phyloP scores from a whole-genome alignment of 768 basidiomycete genomes.

The Rhizopogon rudus region DNA sequence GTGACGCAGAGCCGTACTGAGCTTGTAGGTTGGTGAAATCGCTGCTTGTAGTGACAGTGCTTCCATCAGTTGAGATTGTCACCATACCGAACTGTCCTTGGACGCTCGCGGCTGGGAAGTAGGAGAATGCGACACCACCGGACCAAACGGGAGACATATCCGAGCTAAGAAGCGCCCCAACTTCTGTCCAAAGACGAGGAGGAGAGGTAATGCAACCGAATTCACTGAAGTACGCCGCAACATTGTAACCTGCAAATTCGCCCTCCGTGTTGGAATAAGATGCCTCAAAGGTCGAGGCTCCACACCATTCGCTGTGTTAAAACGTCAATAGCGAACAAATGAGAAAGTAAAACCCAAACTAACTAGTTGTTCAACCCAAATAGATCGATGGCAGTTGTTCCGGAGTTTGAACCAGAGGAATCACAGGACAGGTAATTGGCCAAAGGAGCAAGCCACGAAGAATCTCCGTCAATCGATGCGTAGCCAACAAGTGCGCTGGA shows the following conservation, averaged over 20 bases:
- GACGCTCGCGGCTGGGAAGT: slow-evolving; percentile 77
- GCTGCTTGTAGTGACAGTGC: slow-evolving; percentile 57
- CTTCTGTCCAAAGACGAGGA: slow-evolving; percentile 80
- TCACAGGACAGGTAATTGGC: slow-evolving; percentile 84
- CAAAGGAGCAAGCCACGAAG: slow-evolving; percentile 56
- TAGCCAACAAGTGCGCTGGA: slow-evolving; percentile 76
- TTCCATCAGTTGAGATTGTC: slow-evolving; percentile 60
- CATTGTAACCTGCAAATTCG: slow-evolving; percentile 60
- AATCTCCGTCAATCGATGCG: slow-evolving; percentile 73
- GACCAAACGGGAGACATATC: slow-evolving; percentile 80
- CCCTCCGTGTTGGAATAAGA: slow-evolving; percentile 53
- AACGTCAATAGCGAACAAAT: slow-evolving; percentile 6
- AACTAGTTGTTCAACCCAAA: slow-evolving; percentile 88
- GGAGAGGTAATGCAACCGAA: slow-evolving; percentile 65
- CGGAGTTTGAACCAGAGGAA: slow-evolving; percentile 44
- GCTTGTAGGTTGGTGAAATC: slow-evolving; percentile 66
- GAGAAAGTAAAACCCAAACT: slow-evolving; percentile 21
- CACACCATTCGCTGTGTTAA: slow-evolving; percentile 73
- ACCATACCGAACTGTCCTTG: slow-evolving; percentile 84
- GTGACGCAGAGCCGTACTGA: slow-evolving; percentile 53
- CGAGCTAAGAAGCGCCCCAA: slow-evolving; percentile 61
- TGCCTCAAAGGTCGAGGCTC: slow-evolving; percentile 49
- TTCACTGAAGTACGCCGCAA: slow-evolving; percentile 88
- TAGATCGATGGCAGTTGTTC: slow-evolving; percentile 67
- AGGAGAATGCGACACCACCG: slow-evolving; percentile 85